phyloP scores from a whole-genome alignment of 2,329 filamentous ascomycete genomes.

The Thermomyces lanuginosus region DNA sequence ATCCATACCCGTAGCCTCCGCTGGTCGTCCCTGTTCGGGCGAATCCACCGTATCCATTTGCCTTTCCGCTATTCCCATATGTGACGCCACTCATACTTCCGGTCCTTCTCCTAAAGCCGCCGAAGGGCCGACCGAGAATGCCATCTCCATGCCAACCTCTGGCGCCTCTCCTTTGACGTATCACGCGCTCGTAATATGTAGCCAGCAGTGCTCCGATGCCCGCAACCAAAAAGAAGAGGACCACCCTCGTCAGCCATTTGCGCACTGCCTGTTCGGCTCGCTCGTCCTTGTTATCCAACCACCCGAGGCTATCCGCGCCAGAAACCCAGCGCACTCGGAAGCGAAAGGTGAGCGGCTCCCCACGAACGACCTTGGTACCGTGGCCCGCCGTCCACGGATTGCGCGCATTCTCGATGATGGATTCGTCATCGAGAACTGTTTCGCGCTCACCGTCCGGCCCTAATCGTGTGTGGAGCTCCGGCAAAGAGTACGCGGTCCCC shows the following conservation, averaged over 20 bases:
- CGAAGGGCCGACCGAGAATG: constrained; percentile 30
- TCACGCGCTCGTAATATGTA: constrained; percentile 22
- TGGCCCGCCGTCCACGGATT: constrained; percentile 32
- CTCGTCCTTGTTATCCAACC: constrained; percentile 16
- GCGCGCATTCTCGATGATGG: constrained; percentile 25
- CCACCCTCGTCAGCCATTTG: constrained; percentile 15
- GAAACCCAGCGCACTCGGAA: constrained; percentile 65
- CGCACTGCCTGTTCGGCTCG: constrained; percentile 1
- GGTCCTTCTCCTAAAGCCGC: constrained; percentile 13
- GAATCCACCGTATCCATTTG: constrained; percentile 43
- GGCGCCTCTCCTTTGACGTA: constrained; percentile 10
- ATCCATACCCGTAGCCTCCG: constrained; percentile 16
- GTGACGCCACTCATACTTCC: constrained; percentile 36
- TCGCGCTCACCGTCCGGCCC: constrained; percentile 6
- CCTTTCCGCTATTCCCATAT: constrained; percentile 36
- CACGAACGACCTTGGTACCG: constrained; percentile 59
- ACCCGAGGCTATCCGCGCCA: constrained; percentile 22
- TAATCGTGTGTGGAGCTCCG: constrained; percentile 42
- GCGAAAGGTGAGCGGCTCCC: constrained; percentile 61
- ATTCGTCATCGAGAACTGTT: constrained; percentile 27
- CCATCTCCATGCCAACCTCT: constrained; percentile 24
- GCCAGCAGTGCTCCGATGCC: constrained; percentile 20
- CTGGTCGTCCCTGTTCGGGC: constrained; percentile 19
- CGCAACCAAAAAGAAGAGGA: constrained; percentile 22
- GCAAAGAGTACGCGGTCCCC: constrained; percentile 72